Percentiles rank a stretch among this genome's conserved stretches.
Evolutionary conservation across 306 rosid genomes (phyloP).

Genomic region (Lathyrus tuberosus): DNA sequence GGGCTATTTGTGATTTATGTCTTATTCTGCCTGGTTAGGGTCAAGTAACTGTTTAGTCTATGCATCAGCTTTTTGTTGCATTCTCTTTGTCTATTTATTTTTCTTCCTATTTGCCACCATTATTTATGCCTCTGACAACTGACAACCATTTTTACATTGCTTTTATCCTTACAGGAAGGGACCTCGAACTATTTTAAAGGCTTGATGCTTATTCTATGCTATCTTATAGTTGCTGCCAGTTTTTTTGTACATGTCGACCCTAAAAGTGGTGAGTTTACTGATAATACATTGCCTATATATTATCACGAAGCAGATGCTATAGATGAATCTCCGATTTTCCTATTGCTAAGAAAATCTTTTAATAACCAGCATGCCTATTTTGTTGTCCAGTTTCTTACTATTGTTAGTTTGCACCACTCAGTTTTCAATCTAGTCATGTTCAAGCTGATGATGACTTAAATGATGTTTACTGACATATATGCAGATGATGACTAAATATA

Average conservation of each 20-base stretch:
- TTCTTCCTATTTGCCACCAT: neutral
- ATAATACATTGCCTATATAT: constrained; percentile 28
- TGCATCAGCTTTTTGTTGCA: constrained; percentile 10
- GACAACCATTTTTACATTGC: constrained; percentile 18
- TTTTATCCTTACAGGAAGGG: constrained; percentile 71
- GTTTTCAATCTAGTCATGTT: constrained; percentile 25
- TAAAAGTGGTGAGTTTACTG: constrained; percentile 63
- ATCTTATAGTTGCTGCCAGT: constrained; percentile 94
- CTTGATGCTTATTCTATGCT: constrained; percentile 90
- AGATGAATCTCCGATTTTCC: constrained; percentile 7
- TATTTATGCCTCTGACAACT: neutral
- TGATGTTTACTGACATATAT: constrained; percentile 13
- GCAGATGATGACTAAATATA: constrained; percentile 45
- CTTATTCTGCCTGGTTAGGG: neutral
- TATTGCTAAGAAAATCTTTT: constrained; percentile 15
- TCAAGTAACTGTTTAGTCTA: constrained; percentile 16
- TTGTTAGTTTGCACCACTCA: constrained; percentile 15
- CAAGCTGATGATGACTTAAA: constrained; percentile 15
- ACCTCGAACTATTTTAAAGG: constrained; percentile 91
- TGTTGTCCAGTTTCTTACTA: neutral
- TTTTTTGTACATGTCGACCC: constrained; percentile 90
- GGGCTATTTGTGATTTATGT: neutral
- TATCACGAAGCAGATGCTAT: constrained; percentile 28
- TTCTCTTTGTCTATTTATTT: neutral
- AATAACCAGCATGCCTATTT: constrained; percentile 23